Evolutionary conservation across 257 asterid species (phyloP), one percentile per base, ranked within the genome.

Genomic region (Echium plantagineum): DNA sequence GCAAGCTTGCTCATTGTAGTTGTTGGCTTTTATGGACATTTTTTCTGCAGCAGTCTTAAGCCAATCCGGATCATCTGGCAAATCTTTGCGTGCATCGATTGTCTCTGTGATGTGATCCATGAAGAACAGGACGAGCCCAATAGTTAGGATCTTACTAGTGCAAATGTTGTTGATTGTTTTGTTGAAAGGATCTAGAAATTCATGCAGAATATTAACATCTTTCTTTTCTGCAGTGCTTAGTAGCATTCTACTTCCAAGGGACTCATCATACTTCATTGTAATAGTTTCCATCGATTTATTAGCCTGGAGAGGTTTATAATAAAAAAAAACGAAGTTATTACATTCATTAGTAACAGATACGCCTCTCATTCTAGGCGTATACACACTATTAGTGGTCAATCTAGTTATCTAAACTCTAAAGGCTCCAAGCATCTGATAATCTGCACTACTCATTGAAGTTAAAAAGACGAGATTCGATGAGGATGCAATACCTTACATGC

Each of bases 81-180:
- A 80, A 48, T 91, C 94, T 78, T 80, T 88, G 78, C 95, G 84
- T 65, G 83, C 66, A 21, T 72, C 71, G 55, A 91, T 80, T 61
- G 77, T 88, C 71, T 91, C 98, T 12, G 82, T 77, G 49, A 91
- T 91, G 69, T 91, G 95, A 62, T 91, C 95, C 97, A 86, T 91
- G 95, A 91, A 91, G 88, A 91, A 91, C 72, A 85, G 90, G 70
- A 86, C 87, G 79, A 88, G 77, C 52, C 98, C 98, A 30, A 88
- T 54, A 0, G 95, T 85, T 17, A 83, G 81, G 59, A 81, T 74
- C 75, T 83, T 80, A 65, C 75, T 80, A 13, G 93, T 77, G 73
- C 94, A 88, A 64, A 91, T 85, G 81, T 91, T 81, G 64, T 77
- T 85, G 55, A 89, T 88, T 68, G 95, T 85, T 72, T 91, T 88